phyloP scores from a whole-genome alignment of 495 filamentous ascomycete species.

The Tuber calosporum region DNA sequence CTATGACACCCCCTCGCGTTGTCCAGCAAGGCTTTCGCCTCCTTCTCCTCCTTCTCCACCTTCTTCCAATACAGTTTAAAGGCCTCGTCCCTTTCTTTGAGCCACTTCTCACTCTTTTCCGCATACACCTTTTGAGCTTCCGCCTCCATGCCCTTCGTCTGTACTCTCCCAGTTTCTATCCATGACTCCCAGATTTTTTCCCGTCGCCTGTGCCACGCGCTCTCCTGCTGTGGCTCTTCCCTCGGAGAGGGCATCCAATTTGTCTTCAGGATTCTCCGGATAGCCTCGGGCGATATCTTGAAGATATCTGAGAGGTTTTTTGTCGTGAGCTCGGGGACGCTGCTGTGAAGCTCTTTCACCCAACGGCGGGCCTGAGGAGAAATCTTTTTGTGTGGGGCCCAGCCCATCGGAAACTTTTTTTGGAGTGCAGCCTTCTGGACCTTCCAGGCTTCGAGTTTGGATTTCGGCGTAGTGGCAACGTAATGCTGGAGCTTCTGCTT shows the following conservation, averaged over 20 bases:
- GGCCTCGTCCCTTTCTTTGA: not conserved
- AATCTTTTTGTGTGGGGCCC: slow-evolving; percentile 74
- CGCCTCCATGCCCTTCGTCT: slow-evolving; percentile 30
- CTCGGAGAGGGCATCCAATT: slow-evolving; percentile 73
- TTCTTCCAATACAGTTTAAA: not conserved
- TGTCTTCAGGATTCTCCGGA: slow-evolving; percentile 74
- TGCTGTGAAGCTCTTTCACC: slow-evolving; percentile 68
- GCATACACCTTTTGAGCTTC: not conserved
- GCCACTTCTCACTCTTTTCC: slow-evolving; percentile 8
- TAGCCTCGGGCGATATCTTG: slow-evolving; percentile 74
- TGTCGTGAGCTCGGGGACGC: slow-evolving; percentile 73
- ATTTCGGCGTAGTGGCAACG: slow-evolving; percentile 12
- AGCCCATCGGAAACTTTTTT: slow-evolving; percentile 64
- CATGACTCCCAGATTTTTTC: slow-evolving; percentile 46
- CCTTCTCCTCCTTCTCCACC: not conserved
- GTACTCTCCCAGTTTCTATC: slow-evolving; percentile 30
- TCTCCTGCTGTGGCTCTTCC: slow-evolving; percentile 50
- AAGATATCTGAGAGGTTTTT: slow-evolving; percentile 68
- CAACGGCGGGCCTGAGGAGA: slow-evolving; percentile 86
- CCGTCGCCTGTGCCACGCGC: slow-evolving; percentile 72
- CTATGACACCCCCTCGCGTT: not conserved
- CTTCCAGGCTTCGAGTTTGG: slow-evolving; percentile 54
- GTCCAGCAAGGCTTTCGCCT: not conserved
- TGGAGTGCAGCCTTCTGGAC: slow-evolving; percentile 61
- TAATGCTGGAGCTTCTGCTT: slow-evolving; percentile 17